Evolutionary conservation across 1,284 basidiomycete species (phyloP).

Genomic region (Boletus calvinii): DNA sequence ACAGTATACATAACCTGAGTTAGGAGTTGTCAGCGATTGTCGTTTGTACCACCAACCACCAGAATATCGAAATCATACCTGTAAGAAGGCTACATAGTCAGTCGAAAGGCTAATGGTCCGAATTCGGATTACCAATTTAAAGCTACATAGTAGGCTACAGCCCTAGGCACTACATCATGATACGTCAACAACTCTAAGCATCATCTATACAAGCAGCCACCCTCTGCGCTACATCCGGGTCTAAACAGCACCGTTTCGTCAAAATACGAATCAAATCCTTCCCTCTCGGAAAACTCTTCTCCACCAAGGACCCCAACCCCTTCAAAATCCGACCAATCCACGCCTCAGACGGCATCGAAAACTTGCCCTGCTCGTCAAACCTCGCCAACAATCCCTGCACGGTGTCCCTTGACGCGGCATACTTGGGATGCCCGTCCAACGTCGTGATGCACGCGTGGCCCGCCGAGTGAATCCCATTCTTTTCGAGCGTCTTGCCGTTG

Average conservation of each 20-base stretch:
- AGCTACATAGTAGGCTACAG: neutral
- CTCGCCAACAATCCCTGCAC: conserved; percentile 18
- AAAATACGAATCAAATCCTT: conserved; percentile 28
- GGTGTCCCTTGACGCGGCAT: conserved; percentile 16
- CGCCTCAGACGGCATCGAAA: conserved; percentile 30
- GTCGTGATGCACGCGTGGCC: conserved; percentile 33
- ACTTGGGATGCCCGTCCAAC: conserved; percentile 20
- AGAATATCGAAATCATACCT: no score
- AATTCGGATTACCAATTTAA: neutral
- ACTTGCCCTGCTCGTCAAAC: conserved; percentile 27
- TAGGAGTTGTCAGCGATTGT: no score
- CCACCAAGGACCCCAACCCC: conserved; percentile 21
- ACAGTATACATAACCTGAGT: no score
- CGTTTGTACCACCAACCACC: no score
- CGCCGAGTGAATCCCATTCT: conserved; percentile 20
- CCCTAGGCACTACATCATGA: neutral
- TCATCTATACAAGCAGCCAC: conserved; percentile 30
- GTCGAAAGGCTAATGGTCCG: no score
- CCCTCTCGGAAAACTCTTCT: conserved; percentile 25
- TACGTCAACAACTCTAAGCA: neutral
- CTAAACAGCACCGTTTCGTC: conserved; percentile 27
- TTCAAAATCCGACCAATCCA: conserved; percentile 30
- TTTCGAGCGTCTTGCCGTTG: conserved; percentile 24
- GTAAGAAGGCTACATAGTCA: no score
- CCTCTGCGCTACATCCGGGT: conserved; percentile 26